Evolutionary conservation across 2,329 filamentous ascomycete species (phyloP).

Genomic region (Aureobasidium sp.): DNA sequence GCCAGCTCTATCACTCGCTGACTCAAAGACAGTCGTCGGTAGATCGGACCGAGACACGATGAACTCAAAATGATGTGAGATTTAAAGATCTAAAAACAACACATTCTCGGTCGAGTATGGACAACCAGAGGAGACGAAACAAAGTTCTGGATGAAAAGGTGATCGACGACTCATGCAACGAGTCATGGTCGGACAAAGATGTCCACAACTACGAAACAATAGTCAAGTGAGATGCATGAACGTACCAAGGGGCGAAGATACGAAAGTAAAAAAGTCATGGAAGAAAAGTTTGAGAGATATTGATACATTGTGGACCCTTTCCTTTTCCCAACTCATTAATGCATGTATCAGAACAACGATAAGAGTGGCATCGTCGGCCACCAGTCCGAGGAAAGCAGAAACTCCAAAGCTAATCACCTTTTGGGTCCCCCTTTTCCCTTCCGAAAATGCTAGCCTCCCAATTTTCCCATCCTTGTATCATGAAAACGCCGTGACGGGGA

Average conservation of each 20-base stretch:
- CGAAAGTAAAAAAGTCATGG: not conserved
- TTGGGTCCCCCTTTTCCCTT: not conserved
- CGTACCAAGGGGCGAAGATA: not conserved
- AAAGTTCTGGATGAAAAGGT: no score
- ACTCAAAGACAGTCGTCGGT: not conserved
- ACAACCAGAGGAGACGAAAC: not conserved
- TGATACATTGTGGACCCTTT: not conserved
- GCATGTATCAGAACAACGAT: not conserved
- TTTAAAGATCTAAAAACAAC: not conserved
- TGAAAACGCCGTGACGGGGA: not conserved
- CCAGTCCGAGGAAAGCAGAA: not conserved
- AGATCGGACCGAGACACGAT: not conserved
- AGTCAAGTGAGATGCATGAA: not conserved
- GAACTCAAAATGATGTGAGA: not conserved
- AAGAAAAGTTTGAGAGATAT: not conserved
- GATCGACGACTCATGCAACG: not conserved
- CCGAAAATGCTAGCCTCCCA: constrained; percentile 1
- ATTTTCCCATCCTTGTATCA: not conserved
- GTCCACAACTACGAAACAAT: not conserved
- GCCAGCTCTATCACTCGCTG: not conserved
- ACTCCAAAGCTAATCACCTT: not conserved
- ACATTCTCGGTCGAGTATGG: not conserved
- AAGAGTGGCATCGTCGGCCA: not conserved
- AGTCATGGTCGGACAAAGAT: not conserved
- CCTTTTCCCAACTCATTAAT: not conserved